Evolutionary conservation across 2,329 filamentous ascomycete species (phyloP), one percentile per base, ranked within the genome.

Genomic region (Pseudogymnoascus sp.): DNA sequence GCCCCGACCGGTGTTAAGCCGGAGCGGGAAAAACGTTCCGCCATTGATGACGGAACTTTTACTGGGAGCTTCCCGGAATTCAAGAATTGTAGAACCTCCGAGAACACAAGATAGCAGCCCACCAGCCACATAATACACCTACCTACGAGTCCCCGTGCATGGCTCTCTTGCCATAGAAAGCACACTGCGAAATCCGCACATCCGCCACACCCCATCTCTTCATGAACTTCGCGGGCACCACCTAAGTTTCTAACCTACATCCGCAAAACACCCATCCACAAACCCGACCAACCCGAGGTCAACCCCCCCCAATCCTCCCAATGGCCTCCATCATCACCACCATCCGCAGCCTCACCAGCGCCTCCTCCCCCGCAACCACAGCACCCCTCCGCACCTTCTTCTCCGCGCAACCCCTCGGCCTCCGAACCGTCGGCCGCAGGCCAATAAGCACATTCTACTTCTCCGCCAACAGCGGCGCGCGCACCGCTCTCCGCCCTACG

Each of bases 401-500:
- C 48, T 43, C 39, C 16, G 39, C 39, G 2, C 16, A 57, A 14
- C 48, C 28, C 21, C 21, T 57, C 21, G 48, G 28, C 8, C 48
- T 57, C 21, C 21, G 23, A 19, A 25, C 28, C 48, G 28, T 13
- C 8, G 48, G 28, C 0, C 48, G 48, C 21, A 21, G 28, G 3
- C 48, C 48, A 10, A 57, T 57, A 28, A 57, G 28, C 28, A 34
- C 21, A 25, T 57, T 34, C 48, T 57, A 28, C 48, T 57, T 57
- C 48, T 57, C 48, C 48, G 28, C 23, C 48, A 34, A 34, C 48
- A 25, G 23, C 13, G n/a, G 23, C 13, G n/a, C 48, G 28, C 21
- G 14, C 23, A 14, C 7, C 23, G 23, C 23, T 10, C 48, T 57
- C 62, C 28, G 68, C 69, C 11, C 64, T 67, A 7, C 68, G 6